Evolutionary conservation across 257 asterid species (phyloP).

Genomic region (Handroanthus guayacan): DNA sequence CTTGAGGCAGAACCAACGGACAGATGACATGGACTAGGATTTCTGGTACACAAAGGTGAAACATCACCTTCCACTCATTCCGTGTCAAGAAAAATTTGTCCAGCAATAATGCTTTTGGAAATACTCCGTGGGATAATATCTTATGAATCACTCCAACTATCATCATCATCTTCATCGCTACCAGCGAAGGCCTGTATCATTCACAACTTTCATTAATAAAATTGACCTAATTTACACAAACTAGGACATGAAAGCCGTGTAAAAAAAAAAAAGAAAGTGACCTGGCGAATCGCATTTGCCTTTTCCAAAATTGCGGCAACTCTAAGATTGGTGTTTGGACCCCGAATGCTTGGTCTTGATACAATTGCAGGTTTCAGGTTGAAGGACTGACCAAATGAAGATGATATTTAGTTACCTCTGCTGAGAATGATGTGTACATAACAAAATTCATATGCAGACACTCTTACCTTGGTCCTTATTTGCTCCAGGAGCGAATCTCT

Average conservation of each 20-base stretch:
- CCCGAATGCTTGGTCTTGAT: conserved; percentile 64
- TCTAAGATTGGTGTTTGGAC: conserved; percentile 66
- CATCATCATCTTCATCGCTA: conserved; percentile 74
- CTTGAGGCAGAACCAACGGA: background rate
- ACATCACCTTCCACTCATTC: background rate
- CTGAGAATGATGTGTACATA: conserved; percentile 20
- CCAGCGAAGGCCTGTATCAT: conserved; percentile 69
- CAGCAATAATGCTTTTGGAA: too few relatives aligned
- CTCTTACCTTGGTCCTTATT: conserved; percentile 64
- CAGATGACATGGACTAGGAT: too few relatives aligned
- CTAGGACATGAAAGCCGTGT: background rate
- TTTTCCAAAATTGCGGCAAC: conserved; percentile 78
- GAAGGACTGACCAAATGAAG: conserved; percentile 60
- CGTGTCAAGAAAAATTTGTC: background rate
- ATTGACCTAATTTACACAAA: background rate
- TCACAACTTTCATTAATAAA: conserved; percentile 15
- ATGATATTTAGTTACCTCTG: conserved; percentile 42
- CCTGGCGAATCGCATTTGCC: conserved; percentile 84
- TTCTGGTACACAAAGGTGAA: background rate
- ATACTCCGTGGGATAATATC: background rate
- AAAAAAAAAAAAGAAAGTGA: conserved; percentile 26
- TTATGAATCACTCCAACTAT: conserved; percentile 75
- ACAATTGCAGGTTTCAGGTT: conserved; percentile 66
- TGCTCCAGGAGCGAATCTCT: conserved; percentile 68
- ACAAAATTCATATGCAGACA: background rate